Evolutionary conservation across 2,329 filamentous ascomycete genomes (phyloP).

Genomic region (Massarina eburnea): DNA sequence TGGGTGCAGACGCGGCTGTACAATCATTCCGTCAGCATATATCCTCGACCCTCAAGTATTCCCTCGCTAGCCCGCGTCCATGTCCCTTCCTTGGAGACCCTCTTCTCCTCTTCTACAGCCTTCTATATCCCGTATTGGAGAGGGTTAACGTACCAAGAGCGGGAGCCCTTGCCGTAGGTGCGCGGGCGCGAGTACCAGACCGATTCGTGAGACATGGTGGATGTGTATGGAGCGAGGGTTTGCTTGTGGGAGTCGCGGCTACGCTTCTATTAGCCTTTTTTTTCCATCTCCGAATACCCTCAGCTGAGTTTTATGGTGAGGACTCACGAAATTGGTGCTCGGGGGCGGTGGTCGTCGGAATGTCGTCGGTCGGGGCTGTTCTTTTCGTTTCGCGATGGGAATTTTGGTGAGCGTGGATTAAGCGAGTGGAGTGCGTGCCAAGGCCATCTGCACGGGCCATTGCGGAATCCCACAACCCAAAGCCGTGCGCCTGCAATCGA

Average conservation of each 20-base stretch:
- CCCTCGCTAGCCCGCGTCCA: slow-evolving; percentile 20
- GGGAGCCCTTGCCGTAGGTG: slow-evolving; percentile 95
- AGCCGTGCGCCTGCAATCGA: too few relatives aligned
- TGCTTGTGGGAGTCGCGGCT: slow-evolving; percentile 26
- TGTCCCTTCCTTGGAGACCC: slow-evolving; percentile 3
- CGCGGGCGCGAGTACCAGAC: slow-evolving; percentile 99
- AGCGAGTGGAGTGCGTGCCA: background rate
- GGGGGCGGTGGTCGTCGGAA: slow-evolving; percentile 20
- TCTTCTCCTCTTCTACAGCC: slow-evolving; percentile 12
- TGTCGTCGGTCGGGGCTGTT: background rate
- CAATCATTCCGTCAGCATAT: slow-evolving; percentile 30
- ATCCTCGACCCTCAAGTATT: slow-evolving; percentile 8
- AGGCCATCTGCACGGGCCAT: too few relatives aligned
- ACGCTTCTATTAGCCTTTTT: slow-evolving; percentile 15
- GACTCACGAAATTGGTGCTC: slow-evolving; percentile 31
- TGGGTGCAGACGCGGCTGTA: slow-evolving; percentile 83
- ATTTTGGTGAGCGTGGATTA: background rate
- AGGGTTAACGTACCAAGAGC: slow-evolving; percentile 73
- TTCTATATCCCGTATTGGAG: background rate
- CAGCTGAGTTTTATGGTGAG: background rate
- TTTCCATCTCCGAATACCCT: background rate
- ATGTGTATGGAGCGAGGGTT: slow-evolving; percentile 37
- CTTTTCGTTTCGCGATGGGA: background rate
- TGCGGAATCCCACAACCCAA: too few relatives aligned
- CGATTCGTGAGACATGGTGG: slow-evolving; percentile 85